Percentiles rank a stretch among this genome's conserved stretches.
Conservation (phyloP, 164 flowering plant species). For the Umbellularia californica region DNA sequence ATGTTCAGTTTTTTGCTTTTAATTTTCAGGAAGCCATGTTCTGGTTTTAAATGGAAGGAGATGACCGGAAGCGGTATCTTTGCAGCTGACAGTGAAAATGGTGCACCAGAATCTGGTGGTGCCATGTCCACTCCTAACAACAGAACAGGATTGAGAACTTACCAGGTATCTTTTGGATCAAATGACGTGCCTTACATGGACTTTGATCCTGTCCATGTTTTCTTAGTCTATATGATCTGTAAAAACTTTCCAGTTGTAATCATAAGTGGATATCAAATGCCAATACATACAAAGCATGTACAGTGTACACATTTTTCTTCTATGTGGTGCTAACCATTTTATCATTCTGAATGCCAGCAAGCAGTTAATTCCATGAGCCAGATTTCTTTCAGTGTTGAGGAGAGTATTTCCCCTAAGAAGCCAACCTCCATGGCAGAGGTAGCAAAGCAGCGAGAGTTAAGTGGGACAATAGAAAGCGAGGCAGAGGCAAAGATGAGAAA, state of each 20-base stretch:
- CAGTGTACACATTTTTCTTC: not conserved
- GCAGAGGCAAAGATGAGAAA: constrained; percentile 57
- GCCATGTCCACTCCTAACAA: constrained; percentile 37
- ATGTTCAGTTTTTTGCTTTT: not conserved
- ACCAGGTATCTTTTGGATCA: constrained; percentile 54
- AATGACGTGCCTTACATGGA: not conserved
- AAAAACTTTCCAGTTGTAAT: too few species aligned
- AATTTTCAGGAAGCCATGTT: constrained; percentile 80
- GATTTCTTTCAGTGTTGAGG: constrained; percentile 82
- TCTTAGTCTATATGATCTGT: not conserved
- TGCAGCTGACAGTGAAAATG: constrained; percentile 50
- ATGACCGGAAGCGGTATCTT: constrained; percentile 96
- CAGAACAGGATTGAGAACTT: constrained; percentile 71
- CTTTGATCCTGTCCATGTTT: not conserved
- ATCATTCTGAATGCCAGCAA: constrained; percentile 47
- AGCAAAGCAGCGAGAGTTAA: constrained; percentile 93
- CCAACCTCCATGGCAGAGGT: constrained; percentile 73
- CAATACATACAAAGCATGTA: not conserved
- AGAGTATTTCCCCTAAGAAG: constrained; percentile 68
- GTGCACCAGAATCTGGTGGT: constrained; percentile 40
- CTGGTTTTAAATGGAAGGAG: constrained; percentile 79
- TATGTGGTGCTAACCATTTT: not conserved
- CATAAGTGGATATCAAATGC: not conserved
- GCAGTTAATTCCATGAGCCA: constrained; percentile 79
- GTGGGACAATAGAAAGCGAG: constrained; percentile 77